Evolutionary conservation across 495 filamentous ascomycete species (phyloP), one percentile per base, ranked within the genome.

Genomic region (Amniculicola lignicola): DNA sequence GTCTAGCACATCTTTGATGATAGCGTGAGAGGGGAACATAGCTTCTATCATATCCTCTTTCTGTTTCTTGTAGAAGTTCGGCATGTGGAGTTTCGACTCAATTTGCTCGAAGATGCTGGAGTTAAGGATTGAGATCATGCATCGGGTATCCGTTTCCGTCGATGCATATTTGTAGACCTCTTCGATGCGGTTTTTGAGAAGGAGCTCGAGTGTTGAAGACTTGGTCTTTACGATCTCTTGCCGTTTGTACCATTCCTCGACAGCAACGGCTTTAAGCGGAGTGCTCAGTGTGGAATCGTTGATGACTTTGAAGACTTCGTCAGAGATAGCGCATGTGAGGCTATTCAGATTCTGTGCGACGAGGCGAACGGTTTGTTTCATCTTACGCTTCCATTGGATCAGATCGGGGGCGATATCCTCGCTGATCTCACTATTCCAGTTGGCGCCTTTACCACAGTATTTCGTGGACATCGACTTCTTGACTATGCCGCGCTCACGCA

Each of bases 341-440:
- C 21, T 37, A 2, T 42, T 7, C 18, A 40, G 35, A 23, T 29
- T 22, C 11, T 7, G 18, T 4, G 49, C 21, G 7, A 52, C 4
- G 3, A 3, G 18, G 3, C 19, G 7, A 3, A 42, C 36, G 3
- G 9, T 24, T 16, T 15, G 4, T 12, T 29, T 16, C 35, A 28
- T 27, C 22, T 28, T 42, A 2, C 14, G 7, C 9, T 29, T 41
- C 49, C 49, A 52, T 2, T 6, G 5, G 4, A 3, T 7, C 22
- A 42, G n/a, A 23, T 40, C 36, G 10, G 27, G 37, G 2, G 3
- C 6, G 10, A 39, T 55, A 2, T 23, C 40, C 6, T 25, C 2
- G n/a, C 4, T 4, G 2, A 55, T 16, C 11, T 55, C 51, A 28
- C 47, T 19, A n/a, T 55, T 55, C 51, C 40, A 47, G 28, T 55